Evolutionary conservation across 805 yeast species (phyloP).

Genomic region (Candida cerambycidarum): DNA sequence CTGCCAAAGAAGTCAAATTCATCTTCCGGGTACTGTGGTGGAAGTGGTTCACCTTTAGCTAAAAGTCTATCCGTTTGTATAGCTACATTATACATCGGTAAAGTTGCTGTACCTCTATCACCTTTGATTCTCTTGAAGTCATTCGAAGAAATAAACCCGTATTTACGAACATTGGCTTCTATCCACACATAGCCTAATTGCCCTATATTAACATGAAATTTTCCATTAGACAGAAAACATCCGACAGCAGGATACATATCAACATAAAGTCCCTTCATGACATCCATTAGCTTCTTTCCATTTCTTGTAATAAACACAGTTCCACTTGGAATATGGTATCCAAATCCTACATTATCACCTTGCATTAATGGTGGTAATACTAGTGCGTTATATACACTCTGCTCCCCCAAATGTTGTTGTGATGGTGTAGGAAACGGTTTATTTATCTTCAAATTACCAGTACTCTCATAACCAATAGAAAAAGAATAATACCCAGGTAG

Average conservation of each 20-base stretch:
- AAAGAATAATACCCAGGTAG: constrained; percentile 72
- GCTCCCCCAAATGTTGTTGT: constrained; percentile 42
- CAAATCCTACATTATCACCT: constrained; percentile 58
- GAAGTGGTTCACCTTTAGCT: constrained; percentile 71
- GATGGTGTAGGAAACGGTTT: constrained; percentile 55
- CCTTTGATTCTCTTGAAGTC: constrained; percentile 37
- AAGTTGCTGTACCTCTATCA: constrained; percentile 37
- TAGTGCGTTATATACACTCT: constrained; percentile 42
- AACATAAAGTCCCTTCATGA: constrained; percentile 47
- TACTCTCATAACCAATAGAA: constrained; percentile 71
- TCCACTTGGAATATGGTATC: constrained; percentile 49
- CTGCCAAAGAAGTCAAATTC: constrained; percentile 64
- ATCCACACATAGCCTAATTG: constrained; percentile 49
- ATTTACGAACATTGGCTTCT: constrained; percentile 52
- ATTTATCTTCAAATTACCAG: constrained; percentile 67
- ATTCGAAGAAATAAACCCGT: constrained; percentile 54
- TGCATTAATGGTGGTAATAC: constrained; percentile 52
- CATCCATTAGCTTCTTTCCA: constrained; percentile 53
- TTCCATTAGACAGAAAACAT: constrained; percentile 43
- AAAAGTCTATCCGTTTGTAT: constrained; percentile 49
- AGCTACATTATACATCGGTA: constrained; percentile 41
- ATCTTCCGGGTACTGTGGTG: constrained; percentile 67
- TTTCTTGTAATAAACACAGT: constrained; percentile 55
- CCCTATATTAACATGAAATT: constrained; percentile 44
- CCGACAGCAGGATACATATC: constrained; percentile 59